A percentile compares a stretch with the other conserved stretches of the same genome.
Evolutionary conservation across 108 stramenopile genomes (phyloP).

Genomic region (Cyclotella baltica): DNA sequence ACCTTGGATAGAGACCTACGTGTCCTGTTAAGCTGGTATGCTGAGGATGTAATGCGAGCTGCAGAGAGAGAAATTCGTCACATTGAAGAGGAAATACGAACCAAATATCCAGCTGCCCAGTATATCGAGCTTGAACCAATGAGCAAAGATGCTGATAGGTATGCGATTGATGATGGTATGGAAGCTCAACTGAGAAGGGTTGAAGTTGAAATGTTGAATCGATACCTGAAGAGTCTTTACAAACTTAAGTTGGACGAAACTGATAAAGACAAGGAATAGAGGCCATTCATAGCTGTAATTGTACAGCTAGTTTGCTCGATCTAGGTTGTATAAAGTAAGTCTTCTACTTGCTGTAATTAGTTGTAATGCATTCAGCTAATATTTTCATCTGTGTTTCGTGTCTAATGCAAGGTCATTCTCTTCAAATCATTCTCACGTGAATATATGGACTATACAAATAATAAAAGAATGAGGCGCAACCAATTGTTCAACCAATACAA

Average conservation of each 20-base stretch:
- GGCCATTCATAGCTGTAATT: background rate
- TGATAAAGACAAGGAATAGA: background rate
- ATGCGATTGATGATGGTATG: conserved; percentile 88
- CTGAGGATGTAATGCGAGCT: conserved; percentile 97
- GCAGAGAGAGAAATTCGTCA: conserved; percentile 95
- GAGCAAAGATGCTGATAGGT: conserved; percentile 80
- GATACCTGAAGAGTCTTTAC: conserved; percentile 69
- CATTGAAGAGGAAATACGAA: conserved; percentile 93
- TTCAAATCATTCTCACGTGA: too few species aligned
- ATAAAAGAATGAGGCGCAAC: too few species aligned
- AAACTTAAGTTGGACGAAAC: conserved; percentile 16
- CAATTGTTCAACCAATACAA: too few species aligned
- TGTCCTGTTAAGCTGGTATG: conserved; percentile 93
- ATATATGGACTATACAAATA: too few species aligned
- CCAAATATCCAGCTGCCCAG: conserved; percentile 92
- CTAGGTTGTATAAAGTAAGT: too few species aligned
- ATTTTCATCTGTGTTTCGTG: too few species aligned
- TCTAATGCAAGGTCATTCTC: too few species aligned
- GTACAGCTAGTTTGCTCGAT: background rate
- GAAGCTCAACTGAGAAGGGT: conserved; percentile 71
- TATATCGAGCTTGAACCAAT: conserved; percentile 99
- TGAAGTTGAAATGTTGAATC: conserved; percentile 73
- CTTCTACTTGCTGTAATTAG: too few species aligned
- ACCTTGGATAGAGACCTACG: conserved; percentile 83
- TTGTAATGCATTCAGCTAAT: too few species aligned